phyloP scores from a whole-genome alignment of 345 rosid species.

The Dimocarpus longan region DNA sequence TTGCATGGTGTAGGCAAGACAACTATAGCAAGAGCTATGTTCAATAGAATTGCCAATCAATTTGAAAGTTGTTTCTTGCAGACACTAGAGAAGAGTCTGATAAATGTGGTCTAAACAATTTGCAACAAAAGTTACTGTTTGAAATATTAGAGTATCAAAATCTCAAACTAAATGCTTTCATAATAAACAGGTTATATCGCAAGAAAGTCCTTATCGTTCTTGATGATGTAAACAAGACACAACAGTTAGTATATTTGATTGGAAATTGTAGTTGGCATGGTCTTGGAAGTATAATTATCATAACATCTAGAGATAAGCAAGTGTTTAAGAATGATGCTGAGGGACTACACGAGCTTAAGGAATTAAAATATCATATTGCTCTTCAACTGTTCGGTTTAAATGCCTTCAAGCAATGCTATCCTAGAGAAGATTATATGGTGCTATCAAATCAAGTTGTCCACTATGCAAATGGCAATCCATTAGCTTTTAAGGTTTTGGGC shows the following conservation, averaged over 20 bases:
- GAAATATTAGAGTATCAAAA: neutral
- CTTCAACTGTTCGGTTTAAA: too few relatives aligned
- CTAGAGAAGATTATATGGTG: too few relatives aligned
- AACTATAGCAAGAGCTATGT: conserved; percentile 34
- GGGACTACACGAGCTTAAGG: too few relatives aligned
- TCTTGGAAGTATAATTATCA: conserved; percentile 12
- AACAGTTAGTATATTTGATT: too few relatives aligned
- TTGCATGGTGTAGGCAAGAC: conserved; percentile 41
- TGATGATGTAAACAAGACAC: too few relatives aligned
- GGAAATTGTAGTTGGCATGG: neutral
- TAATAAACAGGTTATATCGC: neutral
- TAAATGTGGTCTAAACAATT: neutral
- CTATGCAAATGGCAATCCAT: too few relatives aligned
- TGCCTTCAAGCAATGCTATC: too few relatives aligned
- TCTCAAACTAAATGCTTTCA: neutral
- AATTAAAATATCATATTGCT: too few relatives aligned
- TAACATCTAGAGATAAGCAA: conserved; percentile 17
- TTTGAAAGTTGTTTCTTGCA: conserved; percentile 34
- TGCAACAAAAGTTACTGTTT: conserved; percentile 6
- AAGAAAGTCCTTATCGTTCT: too few relatives aligned
- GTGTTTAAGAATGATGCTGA: neutral
- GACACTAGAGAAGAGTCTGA: conserved; percentile 28
- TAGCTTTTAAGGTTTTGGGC: too few relatives aligned
- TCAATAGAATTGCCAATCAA: conserved; percentile 16
- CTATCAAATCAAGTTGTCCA: too few relatives aligned